Evolutionary conservation across 164 flowering plant species (phyloP), one percentile per base, ranked within the genome.

Genomic region (Aristolochia contorta): DNA sequence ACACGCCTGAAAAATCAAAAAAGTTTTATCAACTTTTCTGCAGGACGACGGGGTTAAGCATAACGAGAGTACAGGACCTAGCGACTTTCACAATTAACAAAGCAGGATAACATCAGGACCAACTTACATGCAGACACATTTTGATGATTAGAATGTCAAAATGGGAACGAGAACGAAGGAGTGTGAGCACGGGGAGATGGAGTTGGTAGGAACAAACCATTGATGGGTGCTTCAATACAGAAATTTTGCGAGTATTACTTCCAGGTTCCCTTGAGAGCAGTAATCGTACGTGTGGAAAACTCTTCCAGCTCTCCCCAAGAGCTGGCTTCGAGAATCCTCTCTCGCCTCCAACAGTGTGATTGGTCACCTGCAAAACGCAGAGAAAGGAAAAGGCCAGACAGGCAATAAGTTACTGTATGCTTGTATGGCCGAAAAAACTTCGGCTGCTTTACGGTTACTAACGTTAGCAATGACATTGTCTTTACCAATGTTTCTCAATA

Each of bases 221-320:
- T 37, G 62, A 74, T 27, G 93, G 71, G 71, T 87, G 96, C 65
- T 78, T 84, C 32, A 87, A 62, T 47, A 87, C 46, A 33, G 84
- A 77, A 50, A 79, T 54, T 56, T 65, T 68, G 75, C 74, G 74
- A 12, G 14, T 27, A 45, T 75, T 77, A 74, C 71, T 76, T 45
- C 72, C 76, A 55, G 24, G 65, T 32, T 78, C 74, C 47, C 78
- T 76, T 53, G 91, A 79, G 10, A 87, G 76, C 58, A 75, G 69
- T 66, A 90, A 81, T 57, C 93, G 81, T 47, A 82, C 82, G 50
- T 86, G 93, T 30, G 92, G 85, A n/a, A 90, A 67, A 61, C 74
- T 75, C 74, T 84, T 89, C 95, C 97, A 85, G 63, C 83, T 81
- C 73, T 89, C 90, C 62, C 95, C 92, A 48, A 89, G 87, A 47